These are phyloP conservation scores for Guyanaporus albipodus DNA, from an alignment of 768 basidiomycete genomes.

Conservation along the genomic window DNA sequence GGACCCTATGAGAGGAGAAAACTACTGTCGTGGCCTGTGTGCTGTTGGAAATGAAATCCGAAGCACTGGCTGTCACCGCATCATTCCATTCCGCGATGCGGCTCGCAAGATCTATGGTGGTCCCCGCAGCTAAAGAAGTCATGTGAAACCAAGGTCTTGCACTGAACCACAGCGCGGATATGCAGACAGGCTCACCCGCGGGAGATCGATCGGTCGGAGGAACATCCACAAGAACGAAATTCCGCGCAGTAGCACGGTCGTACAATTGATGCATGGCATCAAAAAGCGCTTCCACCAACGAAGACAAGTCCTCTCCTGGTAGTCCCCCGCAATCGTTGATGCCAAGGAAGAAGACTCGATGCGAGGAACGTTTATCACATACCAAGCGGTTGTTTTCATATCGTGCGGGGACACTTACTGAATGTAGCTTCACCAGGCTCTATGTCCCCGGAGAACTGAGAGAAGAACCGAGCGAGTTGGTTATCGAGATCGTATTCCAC, in stretches of 20 bases:
- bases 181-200: background rate
- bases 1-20: slow-evolving; percentile 7
- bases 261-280: slow-evolving; percentile 1
- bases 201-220: slow-evolving; percentile 13
- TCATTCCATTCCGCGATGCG: slow-evolving; percentile 8
- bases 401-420: background rate
- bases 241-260: background rate
- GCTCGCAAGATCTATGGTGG: background rate
- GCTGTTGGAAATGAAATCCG: background rate
- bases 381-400: background rate
- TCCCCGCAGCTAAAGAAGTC: background rate
- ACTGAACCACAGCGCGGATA: no score
- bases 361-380: background rate
- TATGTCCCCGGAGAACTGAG: background rate
- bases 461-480: slow-evolving; percentile 5
- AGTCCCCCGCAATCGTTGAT: slow-evolving; percentile 11
- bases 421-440: background rate
- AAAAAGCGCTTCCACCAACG: background rate
- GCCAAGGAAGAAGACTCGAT: slow-evolving; percentile 8
- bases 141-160: background rate
- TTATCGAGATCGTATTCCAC: slow-evolving; percentile 3
- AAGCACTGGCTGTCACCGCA: background rate
- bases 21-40: background rate
- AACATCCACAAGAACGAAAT: slow-evolving; percentile 14
- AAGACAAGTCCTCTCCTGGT: background rate